These are phyloP conservation scores for Hagleromyces aurorensis DNA, from an alignment of 805 yeast genomes.

Conservation along the genomic window DNA sequence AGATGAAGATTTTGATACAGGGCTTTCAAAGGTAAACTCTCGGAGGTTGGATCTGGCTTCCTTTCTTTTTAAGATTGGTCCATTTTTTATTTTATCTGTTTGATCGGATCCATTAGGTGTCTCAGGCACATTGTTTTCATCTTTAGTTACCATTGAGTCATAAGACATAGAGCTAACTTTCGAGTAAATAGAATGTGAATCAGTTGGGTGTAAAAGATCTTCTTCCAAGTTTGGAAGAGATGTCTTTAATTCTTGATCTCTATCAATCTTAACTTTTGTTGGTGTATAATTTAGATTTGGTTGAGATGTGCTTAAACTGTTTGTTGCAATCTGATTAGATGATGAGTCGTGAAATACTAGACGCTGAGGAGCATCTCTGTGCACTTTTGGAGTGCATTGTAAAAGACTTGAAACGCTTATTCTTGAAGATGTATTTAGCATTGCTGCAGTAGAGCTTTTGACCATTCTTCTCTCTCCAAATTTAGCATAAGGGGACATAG, in stretches of 20 bases:
- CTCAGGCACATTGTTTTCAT: neutral
- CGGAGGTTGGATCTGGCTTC: slow-evolving; percentile 43
- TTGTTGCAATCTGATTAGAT: slow-evolving; percentile 1
- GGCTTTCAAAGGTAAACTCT: slow-evolving; percentile 35
- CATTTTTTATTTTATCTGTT: slow-evolving; percentile 1
- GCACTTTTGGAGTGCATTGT: slow-evolving; percentile 3
- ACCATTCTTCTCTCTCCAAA: slow-evolving; percentile 20
- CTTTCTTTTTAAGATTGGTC: slow-evolving; percentile 40
- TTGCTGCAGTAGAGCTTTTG: slow-evolving; percentile 18
- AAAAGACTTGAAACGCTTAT: slow-evolving; percentile 8
- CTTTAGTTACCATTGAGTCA: no score
- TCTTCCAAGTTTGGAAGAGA: slow-evolving; percentile 8
- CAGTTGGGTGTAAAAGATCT: no score
- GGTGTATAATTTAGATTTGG: slow-evolving; percentile 11
- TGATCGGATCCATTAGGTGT: neutral
- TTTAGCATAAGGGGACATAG: slow-evolving; percentile 20
- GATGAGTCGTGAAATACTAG: slow-evolving; percentile 15
- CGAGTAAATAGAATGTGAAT: no score
- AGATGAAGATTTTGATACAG: no score
- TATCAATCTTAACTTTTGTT: no score
- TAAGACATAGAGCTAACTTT: no score
- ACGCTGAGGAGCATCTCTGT: slow-evolving; percentile 19
- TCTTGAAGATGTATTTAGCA: slow-evolving; percentile 6
- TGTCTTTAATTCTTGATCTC: no score
- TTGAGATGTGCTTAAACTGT: slow-evolving; percentile 2